Percentiles rank a stretch among this genome's conserved stretches.
phyloP scores from a whole-genome alignment of 1,284 basidiomycete genomes.

The Ustilago sp. region DNA sequence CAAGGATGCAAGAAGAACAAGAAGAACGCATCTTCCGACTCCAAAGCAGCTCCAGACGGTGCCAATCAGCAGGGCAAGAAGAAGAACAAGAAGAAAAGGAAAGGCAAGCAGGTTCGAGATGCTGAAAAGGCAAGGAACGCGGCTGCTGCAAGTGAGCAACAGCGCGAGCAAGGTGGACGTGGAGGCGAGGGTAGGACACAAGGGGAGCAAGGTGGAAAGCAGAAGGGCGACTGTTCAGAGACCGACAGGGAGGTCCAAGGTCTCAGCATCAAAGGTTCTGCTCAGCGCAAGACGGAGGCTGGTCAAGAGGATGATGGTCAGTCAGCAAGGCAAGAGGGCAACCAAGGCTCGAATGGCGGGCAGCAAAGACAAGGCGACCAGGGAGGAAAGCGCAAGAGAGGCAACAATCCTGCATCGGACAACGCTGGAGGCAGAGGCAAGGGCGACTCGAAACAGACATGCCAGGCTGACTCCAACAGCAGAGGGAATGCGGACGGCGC shows the following conservation, averaged over 20 bases:
- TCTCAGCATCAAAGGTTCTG: constrained; percentile 44
- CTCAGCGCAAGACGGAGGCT: constrained; percentile 32
- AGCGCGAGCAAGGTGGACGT: constrained; percentile 10
- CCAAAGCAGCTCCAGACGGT: not conserved
- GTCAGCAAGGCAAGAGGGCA: not conserved
- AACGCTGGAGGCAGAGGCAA: constrained; percentile 1
- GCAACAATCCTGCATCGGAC: constrained; percentile 7
- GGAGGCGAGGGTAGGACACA: not conserved
- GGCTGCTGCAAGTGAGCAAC: constrained; percentile 12
- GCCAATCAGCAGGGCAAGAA: constrained; percentile 13
- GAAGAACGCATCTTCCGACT: not conserved
- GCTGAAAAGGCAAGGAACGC: constrained; percentile 17
- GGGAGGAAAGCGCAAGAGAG: constrained; percentile 30
- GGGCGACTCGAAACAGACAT: constrained; percentile 5
- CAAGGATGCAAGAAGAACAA: not conserved
- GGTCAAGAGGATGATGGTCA: constrained; percentile 1
- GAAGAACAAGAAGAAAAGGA: constrained; percentile 35
- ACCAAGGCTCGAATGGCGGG: constrained; percentile 2
- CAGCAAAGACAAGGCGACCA: constrained; percentile 13
- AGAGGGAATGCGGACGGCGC: constrained; percentile 4
- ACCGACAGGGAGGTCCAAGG: constrained; percentile 11
- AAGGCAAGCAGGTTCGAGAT: constrained; percentile 21
- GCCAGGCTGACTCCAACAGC: constrained; percentile 1
- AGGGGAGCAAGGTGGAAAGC: constrained; percentile 7
- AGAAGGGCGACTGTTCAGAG: constrained; percentile 7